Conservation (phyloP, 2,329 filamentous ascomycete genomes). For the Colletotrichum sp. region DNA sequence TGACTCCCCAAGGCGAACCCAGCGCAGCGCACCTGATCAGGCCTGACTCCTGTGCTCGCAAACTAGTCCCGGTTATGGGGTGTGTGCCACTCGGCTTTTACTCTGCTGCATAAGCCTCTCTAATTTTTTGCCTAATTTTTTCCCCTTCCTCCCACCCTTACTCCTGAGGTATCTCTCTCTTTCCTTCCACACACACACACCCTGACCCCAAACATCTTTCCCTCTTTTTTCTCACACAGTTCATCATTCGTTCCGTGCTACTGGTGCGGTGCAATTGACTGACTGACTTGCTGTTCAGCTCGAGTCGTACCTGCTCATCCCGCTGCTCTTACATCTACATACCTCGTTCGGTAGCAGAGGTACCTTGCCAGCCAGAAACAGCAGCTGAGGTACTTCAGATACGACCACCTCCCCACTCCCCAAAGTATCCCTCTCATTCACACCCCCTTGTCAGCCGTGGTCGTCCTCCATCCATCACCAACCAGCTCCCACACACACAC, state of each 20-base stretch:
- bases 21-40: slow-evolving; percentile 17
- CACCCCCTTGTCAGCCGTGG: not conserved
- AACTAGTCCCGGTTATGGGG: slow-evolving; percentile 21
- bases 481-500: not conserved
- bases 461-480: slow-evolving; percentile 6
- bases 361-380: not conserved
- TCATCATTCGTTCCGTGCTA: not conserved
- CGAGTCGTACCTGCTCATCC: not conserved
- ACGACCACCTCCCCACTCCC: slow-evolving; percentile 14
- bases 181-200: not conserved
- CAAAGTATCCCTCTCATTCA: not conserved
- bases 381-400: not conserved
- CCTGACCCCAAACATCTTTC: not conserved
- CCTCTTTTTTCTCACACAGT: not conserved
- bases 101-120: slow-evolving; percentile 20
- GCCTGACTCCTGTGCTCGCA: slow-evolving; percentile 23
- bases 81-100: slow-evolving; percentile 6
- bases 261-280: not conserved
- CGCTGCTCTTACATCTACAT: not conserved
- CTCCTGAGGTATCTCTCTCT: not conserved
- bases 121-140: not conserved
- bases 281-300: not conserved
- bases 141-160: not conserved
- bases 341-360: not conserved
- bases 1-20: slow-evolving; percentile 16